These are phyloP conservation scores for Meira nashicola DNA, from an alignment of 1,284 basidiomycete genomes.

Conservation along the genomic window DNA sequence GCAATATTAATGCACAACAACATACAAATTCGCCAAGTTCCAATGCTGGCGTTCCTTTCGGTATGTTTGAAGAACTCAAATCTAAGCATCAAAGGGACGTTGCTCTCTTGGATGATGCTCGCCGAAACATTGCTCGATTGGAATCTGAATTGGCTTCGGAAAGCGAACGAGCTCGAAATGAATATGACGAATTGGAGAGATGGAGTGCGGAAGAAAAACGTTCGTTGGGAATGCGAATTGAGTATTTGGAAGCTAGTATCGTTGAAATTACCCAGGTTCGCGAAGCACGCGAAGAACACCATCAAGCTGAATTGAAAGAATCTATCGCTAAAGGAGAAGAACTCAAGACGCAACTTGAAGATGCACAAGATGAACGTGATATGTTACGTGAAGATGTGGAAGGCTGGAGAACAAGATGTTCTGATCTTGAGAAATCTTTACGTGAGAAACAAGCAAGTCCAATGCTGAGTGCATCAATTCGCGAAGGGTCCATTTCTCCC, in stretches of 20 bases:
- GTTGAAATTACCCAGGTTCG: slow-evolving; percentile 1
- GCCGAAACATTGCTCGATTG: slow-evolving; percentile 33
- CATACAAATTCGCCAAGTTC: slow-evolving; percentile 4
- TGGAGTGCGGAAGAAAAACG: slow-evolving; percentile 36
- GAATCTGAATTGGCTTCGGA: slow-evolving; percentile 30
- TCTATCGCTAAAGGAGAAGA: slow-evolving; percentile 22
- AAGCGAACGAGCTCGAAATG: slow-evolving; percentile 23
- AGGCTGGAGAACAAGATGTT: slow-evolving; percentile 47
- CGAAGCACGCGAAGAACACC: slow-evolving; percentile 3
- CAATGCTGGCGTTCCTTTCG: slow-evolving; percentile 24
- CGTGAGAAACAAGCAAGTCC: slow-evolving; percentile 22
- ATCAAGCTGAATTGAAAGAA: slow-evolving; percentile 6
- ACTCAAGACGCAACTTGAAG: slow-evolving; percentile 29
- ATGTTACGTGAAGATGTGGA: slow-evolving; percentile 46
- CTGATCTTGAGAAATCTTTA: slow-evolving; percentile 41
- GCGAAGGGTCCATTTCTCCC: slow-evolving; percentile 13
- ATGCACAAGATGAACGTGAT: slow-evolving; percentile 44
- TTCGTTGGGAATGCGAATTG: slow-evolving; percentile 24
- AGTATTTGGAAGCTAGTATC: slow-evolving; percentile 23
- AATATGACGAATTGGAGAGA: slow-evolving; percentile 39
- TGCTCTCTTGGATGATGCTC: slow-evolving; percentile 28
- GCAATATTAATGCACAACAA: no score
- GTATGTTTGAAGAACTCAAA: slow-evolving; percentile 40
- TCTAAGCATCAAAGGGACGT: slow-evolving; percentile 30
- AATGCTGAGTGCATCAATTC: slow-evolving; percentile 29